phyloP scores from a whole-genome alignment of 2,329 filamentous ascomycete species.

The Aspergillus awamori region DNA sequence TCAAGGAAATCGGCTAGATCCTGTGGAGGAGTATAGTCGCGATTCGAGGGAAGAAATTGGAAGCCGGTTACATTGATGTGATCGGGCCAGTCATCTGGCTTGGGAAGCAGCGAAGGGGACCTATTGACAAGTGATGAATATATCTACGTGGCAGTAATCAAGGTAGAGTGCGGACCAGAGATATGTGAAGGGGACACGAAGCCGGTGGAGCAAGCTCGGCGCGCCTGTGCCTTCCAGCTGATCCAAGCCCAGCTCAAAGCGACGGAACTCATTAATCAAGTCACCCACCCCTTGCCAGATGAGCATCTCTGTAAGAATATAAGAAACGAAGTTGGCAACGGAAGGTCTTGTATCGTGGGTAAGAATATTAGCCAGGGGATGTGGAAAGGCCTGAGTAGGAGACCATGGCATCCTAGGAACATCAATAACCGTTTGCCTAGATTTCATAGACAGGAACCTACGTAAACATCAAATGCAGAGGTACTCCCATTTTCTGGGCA shows the following conservation, averaged over 20 bases:
- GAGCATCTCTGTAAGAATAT: constrained; percentile 81
- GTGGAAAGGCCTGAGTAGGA: constrained; percentile 78
- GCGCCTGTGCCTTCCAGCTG: constrained; percentile 78
- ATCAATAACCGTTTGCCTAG: neutral
- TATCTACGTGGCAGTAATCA: too few relatives aligned
- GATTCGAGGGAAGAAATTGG: constrained; percentile 71
- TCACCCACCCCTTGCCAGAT: constrained; percentile 89
- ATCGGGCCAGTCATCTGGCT: constrained; percentile 73
- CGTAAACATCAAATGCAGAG: constrained; percentile 83
- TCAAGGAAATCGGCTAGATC: constrained; percentile 67
- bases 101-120: constrained; percentile 73
- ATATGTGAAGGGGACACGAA: constrained; percentile 82
- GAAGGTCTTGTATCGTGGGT: constrained; percentile 71
- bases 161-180: constrained; percentile 61
- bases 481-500: constrained; percentile 74
- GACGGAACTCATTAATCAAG: constrained; percentile 58
- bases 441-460: constrained; percentile 47
- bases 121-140: constrained; percentile 24
- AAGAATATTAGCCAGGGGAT: constrained; percentile 79
- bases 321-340: constrained; percentile 76
- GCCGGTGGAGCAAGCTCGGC: constrained; percentile 72
- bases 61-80: constrained; percentile 74
- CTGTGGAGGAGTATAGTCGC: constrained; percentile 64
- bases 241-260: constrained; percentile 69
- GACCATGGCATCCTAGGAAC: constrained; percentile 75